Evolutionary conservation across 1,284 basidiomycete species (phyloP), one percentile per base, ranked within the genome.

Genomic region (Apiotrichum akiyoshidainum): DNA sequence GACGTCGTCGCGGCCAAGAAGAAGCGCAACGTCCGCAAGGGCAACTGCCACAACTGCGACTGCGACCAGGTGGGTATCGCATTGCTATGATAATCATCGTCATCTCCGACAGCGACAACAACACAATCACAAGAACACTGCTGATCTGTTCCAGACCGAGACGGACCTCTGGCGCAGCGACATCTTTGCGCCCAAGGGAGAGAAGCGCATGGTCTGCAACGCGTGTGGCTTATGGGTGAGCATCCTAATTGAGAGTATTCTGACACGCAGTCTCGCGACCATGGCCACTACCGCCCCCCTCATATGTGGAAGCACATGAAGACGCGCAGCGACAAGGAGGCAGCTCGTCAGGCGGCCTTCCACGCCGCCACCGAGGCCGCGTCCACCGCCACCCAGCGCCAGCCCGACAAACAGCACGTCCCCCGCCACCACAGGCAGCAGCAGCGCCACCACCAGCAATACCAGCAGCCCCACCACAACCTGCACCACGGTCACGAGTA

Each of bases 201-300:
- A n/a, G 37, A 34, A 44, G 44, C 22, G 46, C 14, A 57, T 63
- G 58, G 46, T 63, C 21, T 63, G 61, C 50, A 63, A 63, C 41
- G 61, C 61, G 0, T 64, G 62, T 42, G 62, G 62, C 5, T 53
- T 64, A 22, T 64, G 62, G 62, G 61, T 64, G 16, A 54, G 61
- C 56, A 31, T 33, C 9, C 10, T 19, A n/a, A 19, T 33, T 35
- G 8, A 42, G 33, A 19, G 37, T 46, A 21, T 47, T n/a, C 31
- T 19, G 11, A 48, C 46, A 19, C 10, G 22, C 35, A 50, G 48
- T 39, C 48, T 40, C 48, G 48, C 26, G 51, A 52, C n/a, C 51
- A 52, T 17, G 26, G 40, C 11, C 16, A 11, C 14, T 34, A 19
- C 11, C 51, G 51, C 16, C 51, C 51, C 8, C 22, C 16, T 1